These are phyloP conservation scores for Coemansia sp. DNA, from an alignment of 192 early-diverging fungal genomes.

Conservation along the genomic window DNA sequence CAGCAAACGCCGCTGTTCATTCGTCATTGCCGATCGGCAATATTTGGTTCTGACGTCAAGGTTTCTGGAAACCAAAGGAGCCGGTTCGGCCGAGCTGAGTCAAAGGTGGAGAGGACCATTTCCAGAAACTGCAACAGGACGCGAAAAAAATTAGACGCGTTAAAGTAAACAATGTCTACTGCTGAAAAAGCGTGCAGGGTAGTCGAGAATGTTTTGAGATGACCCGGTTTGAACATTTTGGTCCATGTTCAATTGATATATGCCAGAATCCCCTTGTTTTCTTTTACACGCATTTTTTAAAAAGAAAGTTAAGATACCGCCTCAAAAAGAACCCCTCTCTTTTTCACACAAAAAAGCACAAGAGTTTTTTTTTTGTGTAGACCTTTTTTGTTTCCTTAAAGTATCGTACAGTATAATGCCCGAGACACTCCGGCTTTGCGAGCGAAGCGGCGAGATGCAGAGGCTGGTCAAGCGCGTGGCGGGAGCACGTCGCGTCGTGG, in stretches of 20 bases:
- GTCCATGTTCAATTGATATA: no score
- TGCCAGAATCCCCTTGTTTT: no score
- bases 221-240: no score
- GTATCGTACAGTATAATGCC: conserved; percentile 17
- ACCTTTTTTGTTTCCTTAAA: not conserved
- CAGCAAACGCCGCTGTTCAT: not conserved
- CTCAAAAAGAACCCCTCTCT: no score
- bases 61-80: no score
- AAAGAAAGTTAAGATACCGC: no score
- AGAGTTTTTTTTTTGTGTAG: not conserved
- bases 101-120: no score
- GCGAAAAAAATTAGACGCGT: not conserved
- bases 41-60: conserved; percentile 2
- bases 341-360: not conserved
- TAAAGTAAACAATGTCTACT: not conserved
- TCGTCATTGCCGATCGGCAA: not conserved
- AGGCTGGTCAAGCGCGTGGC: conserved; percentile 39
- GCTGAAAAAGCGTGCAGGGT: no score
- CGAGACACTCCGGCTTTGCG: conserved; percentile 24
- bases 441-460: conserved; percentile 9
- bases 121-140: no score
- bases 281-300: no score
- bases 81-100: not conserved
- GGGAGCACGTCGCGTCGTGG: conserved; percentile 30
- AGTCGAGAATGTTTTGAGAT: no score